Evolutionary conservation across 2,329 filamentous ascomycete genomes (phyloP).

Genomic region (Alternaria rosae): DNA sequence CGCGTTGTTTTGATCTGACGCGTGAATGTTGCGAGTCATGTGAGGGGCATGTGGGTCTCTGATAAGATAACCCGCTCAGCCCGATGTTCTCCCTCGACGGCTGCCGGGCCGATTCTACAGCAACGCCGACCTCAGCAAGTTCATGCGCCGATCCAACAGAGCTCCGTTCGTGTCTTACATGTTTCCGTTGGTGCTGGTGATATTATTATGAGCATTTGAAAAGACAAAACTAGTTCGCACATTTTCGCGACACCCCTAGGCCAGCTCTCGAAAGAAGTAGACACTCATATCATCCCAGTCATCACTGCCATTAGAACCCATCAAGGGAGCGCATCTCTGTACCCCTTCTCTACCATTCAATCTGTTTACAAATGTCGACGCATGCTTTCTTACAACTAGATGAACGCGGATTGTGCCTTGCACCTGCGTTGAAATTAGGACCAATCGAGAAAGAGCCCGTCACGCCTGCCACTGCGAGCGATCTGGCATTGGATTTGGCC

Average conservation of each 20-base stretch:
- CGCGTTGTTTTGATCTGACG: slow-evolving; percentile 22
- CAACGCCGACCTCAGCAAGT: background rate
- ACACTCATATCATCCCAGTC: background rate
- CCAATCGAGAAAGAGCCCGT: background rate
- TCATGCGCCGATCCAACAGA: background rate
- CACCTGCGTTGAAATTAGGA: background rate
- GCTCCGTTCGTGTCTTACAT: background rate
- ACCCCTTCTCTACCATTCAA: background rate
- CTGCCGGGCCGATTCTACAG: background rate
- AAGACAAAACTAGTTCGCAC: background rate
- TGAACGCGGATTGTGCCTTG: background rate
- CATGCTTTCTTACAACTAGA: background rate
- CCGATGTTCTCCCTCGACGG: background rate
- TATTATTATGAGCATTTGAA: background rate
- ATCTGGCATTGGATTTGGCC: too few species aligned
- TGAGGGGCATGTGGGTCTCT: slow-evolving; percentile 3
- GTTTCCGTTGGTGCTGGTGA: background rate
- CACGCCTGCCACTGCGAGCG: too few species aligned
- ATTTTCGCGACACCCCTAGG: background rate
- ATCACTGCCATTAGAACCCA: background rate
- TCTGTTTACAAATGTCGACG: background rate
- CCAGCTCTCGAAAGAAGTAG: background rate
- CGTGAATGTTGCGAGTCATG: slow-evolving; percentile 13
- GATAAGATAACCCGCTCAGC: background rate
- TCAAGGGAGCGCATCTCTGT: background rate